Conservation (phyloP, 306 rosid species). For the Styphnolobium japonicum region DNA sequence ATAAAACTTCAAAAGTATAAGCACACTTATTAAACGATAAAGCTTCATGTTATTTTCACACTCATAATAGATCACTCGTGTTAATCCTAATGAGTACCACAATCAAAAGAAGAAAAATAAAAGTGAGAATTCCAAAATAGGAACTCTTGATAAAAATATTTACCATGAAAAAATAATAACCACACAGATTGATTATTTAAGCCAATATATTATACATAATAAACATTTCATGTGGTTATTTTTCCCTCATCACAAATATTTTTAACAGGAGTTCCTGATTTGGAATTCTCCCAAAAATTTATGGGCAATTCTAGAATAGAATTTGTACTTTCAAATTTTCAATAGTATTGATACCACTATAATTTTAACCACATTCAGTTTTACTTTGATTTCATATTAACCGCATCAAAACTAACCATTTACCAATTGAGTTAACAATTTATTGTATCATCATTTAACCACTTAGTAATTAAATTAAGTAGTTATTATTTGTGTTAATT, state of each 20-base stretch:
- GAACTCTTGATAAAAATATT: not conserved
- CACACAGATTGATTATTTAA: not conserved
- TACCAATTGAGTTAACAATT: not conserved
- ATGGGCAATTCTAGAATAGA: not conserved
- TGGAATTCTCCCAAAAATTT: not conserved
- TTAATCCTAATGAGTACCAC: not conserved
- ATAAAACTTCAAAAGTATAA: not conserved
- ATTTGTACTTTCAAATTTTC: not conserved
- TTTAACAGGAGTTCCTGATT: not conserved
- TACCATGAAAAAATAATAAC: not conserved
- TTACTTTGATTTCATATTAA: not conserved
- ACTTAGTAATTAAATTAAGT: not conserved
- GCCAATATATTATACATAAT: not conserved
- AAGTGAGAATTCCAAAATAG: not conserved
- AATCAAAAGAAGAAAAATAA: not conserved
- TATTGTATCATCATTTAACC: not conserved
- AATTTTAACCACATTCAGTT: not conserved
- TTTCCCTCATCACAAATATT: not conserved
- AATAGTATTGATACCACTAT: not conserved
- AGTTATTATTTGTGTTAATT: not conserved
- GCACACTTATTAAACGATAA: not conserved
- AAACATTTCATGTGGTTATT: slow-evolving; percentile 4
- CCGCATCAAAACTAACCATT: not conserved
- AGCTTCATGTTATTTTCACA: not conserved
- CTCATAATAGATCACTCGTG: not conserved